Conservation (phyloP, 345 rosid species). For the Pelargonium nanum region DNA sequence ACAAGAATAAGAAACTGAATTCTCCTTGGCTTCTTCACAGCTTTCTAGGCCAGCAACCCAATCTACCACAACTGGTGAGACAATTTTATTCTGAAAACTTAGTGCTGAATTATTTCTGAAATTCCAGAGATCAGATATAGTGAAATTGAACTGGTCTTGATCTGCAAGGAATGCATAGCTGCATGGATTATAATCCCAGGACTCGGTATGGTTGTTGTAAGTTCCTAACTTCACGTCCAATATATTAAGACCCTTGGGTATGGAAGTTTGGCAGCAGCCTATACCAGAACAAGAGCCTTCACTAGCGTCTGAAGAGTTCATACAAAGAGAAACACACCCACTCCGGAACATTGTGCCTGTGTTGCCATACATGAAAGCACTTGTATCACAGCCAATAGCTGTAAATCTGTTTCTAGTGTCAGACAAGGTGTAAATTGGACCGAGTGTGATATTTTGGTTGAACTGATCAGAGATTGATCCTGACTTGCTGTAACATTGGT, state of each 20-base stretch:
- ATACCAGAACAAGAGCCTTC: constrained; percentile 7
- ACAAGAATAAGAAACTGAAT: constrained; percentile 1
- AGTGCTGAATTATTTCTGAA: not conserved
- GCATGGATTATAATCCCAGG: not conserved
- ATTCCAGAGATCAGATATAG: not conserved
- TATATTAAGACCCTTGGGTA: constrained; percentile 10
- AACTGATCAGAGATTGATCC: constrained; percentile 4
- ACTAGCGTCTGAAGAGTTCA: not conserved
- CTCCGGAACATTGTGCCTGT: not conserved
- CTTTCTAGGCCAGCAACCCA: constrained; percentile 11
- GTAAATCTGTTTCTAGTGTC: constrained; percentile 8
- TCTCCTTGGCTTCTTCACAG: constrained; percentile 2
- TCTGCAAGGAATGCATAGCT: constrained; percentile 11
- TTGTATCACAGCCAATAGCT: constrained; percentile 9
- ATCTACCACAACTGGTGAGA: constrained; percentile 10
- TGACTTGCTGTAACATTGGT: not conserved
- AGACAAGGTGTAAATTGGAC: not conserved
- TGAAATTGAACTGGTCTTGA: not conserved
- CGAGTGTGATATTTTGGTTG: not conserved
- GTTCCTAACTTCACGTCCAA: not conserved
- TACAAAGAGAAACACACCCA: constrained; percentile 14
- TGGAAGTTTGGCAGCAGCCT: constrained; percentile 10
- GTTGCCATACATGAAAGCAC: not conserved
- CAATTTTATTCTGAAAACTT: not conserved
- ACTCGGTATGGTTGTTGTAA: not conserved